Evolutionary conservation across 139 green algal genomes (phyloP).

Genomic region (Spirogloea muscicola): DNA sequence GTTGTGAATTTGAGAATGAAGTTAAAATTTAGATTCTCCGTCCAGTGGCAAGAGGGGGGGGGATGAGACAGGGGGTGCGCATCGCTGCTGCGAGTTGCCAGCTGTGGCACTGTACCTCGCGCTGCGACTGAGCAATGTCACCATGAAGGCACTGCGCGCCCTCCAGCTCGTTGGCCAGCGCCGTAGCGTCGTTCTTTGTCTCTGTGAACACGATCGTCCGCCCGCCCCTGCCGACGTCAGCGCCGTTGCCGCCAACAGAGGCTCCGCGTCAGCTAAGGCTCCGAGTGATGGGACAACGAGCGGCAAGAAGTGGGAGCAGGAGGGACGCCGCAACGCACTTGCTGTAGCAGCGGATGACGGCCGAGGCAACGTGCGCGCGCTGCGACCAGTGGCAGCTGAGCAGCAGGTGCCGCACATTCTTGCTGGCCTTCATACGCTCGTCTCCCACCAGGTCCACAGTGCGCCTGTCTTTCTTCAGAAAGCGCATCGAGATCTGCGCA

Average conservation of each 20-base stretch:
- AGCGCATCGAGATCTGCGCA: slow-evolving; percentile 73
- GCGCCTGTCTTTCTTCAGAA: slow-evolving; percentile 67
- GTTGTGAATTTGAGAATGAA: too few species aligned
- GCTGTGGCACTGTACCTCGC: slow-evolving; percentile 52
- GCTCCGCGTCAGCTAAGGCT: too few species aligned
- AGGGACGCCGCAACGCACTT: slow-evolving; percentile 2
- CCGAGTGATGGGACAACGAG: too few species aligned
- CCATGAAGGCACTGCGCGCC: slow-evolving; percentile 73
- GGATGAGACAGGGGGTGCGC: not conserved
- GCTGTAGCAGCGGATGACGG: slow-evolving; percentile 53
- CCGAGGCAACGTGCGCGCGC: slow-evolving; percentile 47
- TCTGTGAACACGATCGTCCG: slow-evolving; percentile 73
- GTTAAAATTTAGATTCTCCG: too few species aligned
- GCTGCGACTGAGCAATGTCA: slow-evolving; percentile 79
- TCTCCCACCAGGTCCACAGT: slow-evolving; percentile 88
- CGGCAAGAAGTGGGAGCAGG: not conserved
- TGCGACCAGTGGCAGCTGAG: slow-evolving; percentile 83
- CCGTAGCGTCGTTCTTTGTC: slow-evolving; percentile 90
- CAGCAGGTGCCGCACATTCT: slow-evolving; percentile 70
- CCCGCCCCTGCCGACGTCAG: not conserved
- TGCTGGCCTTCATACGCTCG: slow-evolving; percentile 78
- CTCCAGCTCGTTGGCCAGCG: slow-evolving; percentile 70
- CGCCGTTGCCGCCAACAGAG: too few species aligned
- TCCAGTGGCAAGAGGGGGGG: too few species aligned
- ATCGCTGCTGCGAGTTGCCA: not conserved